Base-by-base conservation (phyloP, 495 filamentous ascomycete genomes). In the Aspergillus affinis region DNA sequence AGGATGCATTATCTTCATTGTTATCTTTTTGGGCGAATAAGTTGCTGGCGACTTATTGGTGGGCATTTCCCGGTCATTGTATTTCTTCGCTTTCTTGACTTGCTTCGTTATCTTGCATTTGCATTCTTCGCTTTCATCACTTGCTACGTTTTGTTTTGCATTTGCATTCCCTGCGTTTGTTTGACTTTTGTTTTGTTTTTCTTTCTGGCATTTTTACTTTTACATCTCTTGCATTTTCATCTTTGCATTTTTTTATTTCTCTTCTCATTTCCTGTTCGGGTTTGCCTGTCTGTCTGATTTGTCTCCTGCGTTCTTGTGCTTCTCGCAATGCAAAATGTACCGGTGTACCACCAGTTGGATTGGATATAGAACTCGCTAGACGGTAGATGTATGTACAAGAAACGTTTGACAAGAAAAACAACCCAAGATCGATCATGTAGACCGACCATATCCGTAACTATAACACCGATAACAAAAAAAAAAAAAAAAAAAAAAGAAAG, bases 131-230 rank as follows among this genome's bases (percentile, higher is more conserved):
- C 46, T 55, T 45, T 41, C 18, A 32, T 61, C 48, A 17, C 32
- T 57, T 27, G n/a, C 26, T 55, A 46, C 30, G 51, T 51, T 44
- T 49, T 60, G 51, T 55, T 44, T 52, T 60, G 10, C 13, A 4
- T 41, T 41, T 41, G 9, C 36, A 32, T 41, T 17, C 15, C 15
- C 9, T 15, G 9, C 13, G 12, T 41, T 15, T 15, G 9, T 41
- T 41, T 2, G 0, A 10, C 15, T 1, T 41, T 15, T 15, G 9
- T 41, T 41, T 2, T 4, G 12, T 41, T 1, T 41, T 41, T 13
- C 13, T 15, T 41, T 41, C 36, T 41, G 9, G 10, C 13, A 13
- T 41, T 41, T 41, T 41, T 41, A 13, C 36, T 15, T 41, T 41
- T 41, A 41, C 36, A 15, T 41, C 13, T 41, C 36, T 10, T 41